Base-by-base conservation (phyloP, 805 yeast species). In the Wickerhamiella dianesei region DNA sequence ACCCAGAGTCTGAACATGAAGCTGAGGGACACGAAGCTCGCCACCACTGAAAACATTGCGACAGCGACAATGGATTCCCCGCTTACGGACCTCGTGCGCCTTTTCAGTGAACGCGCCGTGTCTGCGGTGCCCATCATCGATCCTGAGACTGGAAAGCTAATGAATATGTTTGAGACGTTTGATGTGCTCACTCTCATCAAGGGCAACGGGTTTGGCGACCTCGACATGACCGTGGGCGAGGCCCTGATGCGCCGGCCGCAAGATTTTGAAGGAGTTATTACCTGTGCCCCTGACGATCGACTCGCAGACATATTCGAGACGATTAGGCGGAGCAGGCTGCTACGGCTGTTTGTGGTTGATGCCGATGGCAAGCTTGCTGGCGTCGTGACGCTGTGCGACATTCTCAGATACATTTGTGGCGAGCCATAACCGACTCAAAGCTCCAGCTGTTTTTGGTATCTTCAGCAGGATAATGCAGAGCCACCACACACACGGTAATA, bases 231-330 rank as follows among this genome's bases (percentile, higher is more conserved):
- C 49, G 96, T 92, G 3, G 99, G 98, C 2, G 96, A 92, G 64
- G 97, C 97, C 0, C 69, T 92, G 45, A 77, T 92, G 78, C 78
- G 95, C 64, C 72, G 95, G 60, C 80, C 95, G 3, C 96, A 88
- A 56, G 96, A 92, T 61, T 92, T 89, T 58, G 97, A 92, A 64
- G 98, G 99, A 49, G 97, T 92, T 13, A 85, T 87, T 65, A 92
- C 97, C 0, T 92, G 98, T 65, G 85, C 96, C 0, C 72, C 79
- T 53, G 74, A 79, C 55, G 99, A 92, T 62, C 74, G 88, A 52
- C 68, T 92, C 48, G 81, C 89, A 51, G 85, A 94, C 14, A 82
- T 92, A 48, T 74, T 92, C 79, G 96, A 88, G 61, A 88, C 95
- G 35, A 86, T 92, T 50, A 76, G 96, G 58, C 82, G 87, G 56